These are phyloP conservation scores for Rhodomyrtus tomentosa DNA, from an alignment of 345 rosid genomes.

Conservation along the genomic window DNA sequence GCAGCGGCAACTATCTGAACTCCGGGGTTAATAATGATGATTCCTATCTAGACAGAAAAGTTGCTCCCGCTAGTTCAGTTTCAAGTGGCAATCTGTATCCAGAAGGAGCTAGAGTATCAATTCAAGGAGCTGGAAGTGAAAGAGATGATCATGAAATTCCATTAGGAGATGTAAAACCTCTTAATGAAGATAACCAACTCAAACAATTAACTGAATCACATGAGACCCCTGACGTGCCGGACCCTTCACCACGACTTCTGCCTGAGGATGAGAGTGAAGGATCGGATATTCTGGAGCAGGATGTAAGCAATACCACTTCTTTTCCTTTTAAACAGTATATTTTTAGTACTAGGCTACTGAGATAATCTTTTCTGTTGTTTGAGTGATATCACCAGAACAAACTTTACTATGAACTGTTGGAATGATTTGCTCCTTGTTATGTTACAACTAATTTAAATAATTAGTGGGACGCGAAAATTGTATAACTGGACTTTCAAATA, in stretches of 20 bases:
- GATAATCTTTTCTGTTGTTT: not conserved
- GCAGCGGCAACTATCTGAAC: constrained; percentile 19
- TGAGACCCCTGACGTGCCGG: constrained; percentile 22
- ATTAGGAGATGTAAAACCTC: not conserved
- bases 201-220: constrained; percentile 24
- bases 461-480: not conserved
- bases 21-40: constrained; percentile 10
- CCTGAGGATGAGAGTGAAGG: constrained; percentile 60
- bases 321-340: not conserved
- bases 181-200: constrained; percentile 13
- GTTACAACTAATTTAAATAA: not conserved
- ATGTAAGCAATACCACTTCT: constrained; percentile 48
- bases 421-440: not conserved
- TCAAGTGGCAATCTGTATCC: constrained; percentile 28
- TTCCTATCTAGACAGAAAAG: constrained; percentile 27
- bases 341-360: not conserved
- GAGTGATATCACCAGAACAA: not conserved
- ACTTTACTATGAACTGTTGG: not conserved
- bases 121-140: not conserved
- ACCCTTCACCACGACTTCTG: constrained; percentile 22
- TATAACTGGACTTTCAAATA: not conserved
- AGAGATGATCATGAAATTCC: not conserved
- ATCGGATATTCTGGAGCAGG: constrained; percentile 74
- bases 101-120: constrained; percentile 22
- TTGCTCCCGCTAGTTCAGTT: constrained; percentile 25